Conservation (phyloP, 192 early-diverging fungal genomes). For the Phycomyces nitens region DNA sequence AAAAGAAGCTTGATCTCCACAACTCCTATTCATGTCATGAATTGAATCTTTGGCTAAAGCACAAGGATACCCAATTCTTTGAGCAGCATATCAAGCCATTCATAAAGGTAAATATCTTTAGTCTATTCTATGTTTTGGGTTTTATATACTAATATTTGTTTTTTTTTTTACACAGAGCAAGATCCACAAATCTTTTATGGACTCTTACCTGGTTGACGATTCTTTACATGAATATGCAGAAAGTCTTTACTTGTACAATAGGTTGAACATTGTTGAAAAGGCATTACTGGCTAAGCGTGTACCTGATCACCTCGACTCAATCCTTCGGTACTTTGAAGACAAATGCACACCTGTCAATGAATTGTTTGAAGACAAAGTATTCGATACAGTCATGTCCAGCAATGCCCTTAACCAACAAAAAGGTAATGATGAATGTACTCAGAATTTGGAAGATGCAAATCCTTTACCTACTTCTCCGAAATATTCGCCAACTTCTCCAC, state of each 20-base stretch:
- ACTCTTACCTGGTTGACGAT: constrained; percentile 38
- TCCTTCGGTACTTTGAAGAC: constrained; percentile 33
- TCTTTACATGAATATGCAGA: constrained; percentile 31
- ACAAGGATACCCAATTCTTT: constrained; percentile 44
- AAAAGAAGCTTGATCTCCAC: constrained; percentile 35
- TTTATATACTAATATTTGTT: not conserved
- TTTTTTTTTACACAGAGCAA: constrained; percentile 39
- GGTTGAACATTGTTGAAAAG: constrained; percentile 39
- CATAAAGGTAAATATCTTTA: constrained; percentile 35
- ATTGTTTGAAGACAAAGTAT: not conserved
- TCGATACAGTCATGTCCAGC: not conserved
- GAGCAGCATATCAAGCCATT: constrained; percentile 30
- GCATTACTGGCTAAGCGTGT: constrained; percentile 38
- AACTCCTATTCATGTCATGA: constrained; percentile 41
- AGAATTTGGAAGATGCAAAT: not conserved
- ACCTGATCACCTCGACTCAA: constrained; percentile 16
- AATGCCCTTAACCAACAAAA: not conserved
- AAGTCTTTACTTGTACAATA: constrained; percentile 24
- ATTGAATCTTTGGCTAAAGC: constrained; percentile 46
- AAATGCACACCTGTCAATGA: not conserved
- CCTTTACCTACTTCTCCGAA: not conserved
- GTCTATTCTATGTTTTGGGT: not conserved
- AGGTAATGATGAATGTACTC: not conserved
- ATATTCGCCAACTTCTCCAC: not conserved
- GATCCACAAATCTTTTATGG: constrained; percentile 43